These are phyloP conservation scores for Spencermartinsiella europaea DNA, from an alignment of 805 yeast species.

Conservation along the genomic window DNA sequence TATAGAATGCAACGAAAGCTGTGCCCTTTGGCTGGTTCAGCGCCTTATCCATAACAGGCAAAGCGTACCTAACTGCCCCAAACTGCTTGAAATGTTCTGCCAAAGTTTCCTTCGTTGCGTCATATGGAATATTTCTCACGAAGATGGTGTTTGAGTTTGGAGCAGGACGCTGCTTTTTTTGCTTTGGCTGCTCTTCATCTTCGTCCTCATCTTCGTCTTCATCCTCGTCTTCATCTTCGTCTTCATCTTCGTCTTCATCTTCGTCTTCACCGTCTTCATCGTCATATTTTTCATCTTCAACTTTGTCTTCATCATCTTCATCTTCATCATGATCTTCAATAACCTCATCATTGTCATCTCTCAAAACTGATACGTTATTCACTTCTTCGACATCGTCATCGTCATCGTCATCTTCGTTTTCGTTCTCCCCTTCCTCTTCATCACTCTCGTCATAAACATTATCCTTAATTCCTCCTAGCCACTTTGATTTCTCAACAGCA, in stretches of 20 bases:
- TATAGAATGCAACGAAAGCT: slow-evolving; percentile 83
- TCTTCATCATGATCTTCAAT: slow-evolving; percentile 36
- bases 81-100: slow-evolving; percentile 74
- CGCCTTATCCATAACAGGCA: slow-evolving; percentile 83
- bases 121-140: slow-evolving; percentile 91
- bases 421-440: slow-evolving; percentile 38
- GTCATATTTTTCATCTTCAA: slow-evolving; percentile 29
- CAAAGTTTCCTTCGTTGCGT: slow-evolving; percentile 76
- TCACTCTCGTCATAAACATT: slow-evolving; percentile 35
- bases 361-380: slow-evolving; percentile 33
- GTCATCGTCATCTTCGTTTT: slow-evolving; percentile 35
- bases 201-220: slow-evolving; percentile 35
- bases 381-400: slow-evolving; percentile 38
- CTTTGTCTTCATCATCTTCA: slow-evolving; percentile 35
- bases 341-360: slow-evolving; percentile 38
- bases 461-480: slow-evolving; percentile 53
- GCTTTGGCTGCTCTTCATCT: slow-evolving; percentile 24
- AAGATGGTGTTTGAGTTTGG: slow-evolving; percentile 53
- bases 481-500: slow-evolving; percentile 82
- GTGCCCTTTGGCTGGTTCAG: slow-evolving; percentile 90
- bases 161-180: slow-evolving; percentile 30
- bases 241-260: slow-evolving; percentile 26
- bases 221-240: slow-evolving; percentile 35
- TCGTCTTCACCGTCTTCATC: slow-evolving; percentile 28
- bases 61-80: slow-evolving; percentile 86